Evolutionary conservation across 495 filamentous ascomycete genomes (phyloP).

Genomic region (Rhizodiscina lignyota): DNA sequence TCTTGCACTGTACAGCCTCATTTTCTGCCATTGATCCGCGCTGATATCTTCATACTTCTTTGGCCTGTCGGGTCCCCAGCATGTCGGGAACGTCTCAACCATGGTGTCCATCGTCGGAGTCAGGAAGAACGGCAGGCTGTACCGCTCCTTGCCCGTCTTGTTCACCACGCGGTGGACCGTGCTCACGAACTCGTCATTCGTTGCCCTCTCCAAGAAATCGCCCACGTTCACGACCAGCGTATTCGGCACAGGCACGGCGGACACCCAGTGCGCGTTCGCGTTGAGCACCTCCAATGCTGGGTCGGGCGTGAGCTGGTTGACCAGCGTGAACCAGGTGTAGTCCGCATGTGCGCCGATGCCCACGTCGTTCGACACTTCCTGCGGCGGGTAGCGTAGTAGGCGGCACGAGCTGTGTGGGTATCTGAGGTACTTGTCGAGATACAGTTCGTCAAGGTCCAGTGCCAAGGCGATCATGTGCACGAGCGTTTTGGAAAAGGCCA

Average conservation of each 20-base stretch:
- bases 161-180: slow-evolving; percentile 25
- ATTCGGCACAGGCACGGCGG: slow-evolving; percentile 19
- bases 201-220: slow-evolving; percentile 24
- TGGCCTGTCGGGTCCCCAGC: too few relatives aligned
- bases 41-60: too few relatives aligned
- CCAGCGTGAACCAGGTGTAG: slow-evolving; percentile 25
- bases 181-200: slow-evolving; percentile 22
- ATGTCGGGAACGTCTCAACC: too few relatives aligned
- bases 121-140: slow-evolving; percentile 18
- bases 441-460: too few relatives aligned
- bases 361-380: slow-evolving; percentile 22
- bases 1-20: too few relatives aligned
- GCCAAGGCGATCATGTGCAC: too few relatives aligned
- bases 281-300: slow-evolving; percentile 27
- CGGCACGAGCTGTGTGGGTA: too few relatives aligned
- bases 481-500: too few relatives aligned
- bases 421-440: too few relatives aligned
- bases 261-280: slow-evolving; percentile 22
- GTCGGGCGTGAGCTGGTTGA: slow-evolving; percentile 26
- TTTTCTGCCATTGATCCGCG: too few relatives aligned
- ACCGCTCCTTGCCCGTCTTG: slow-evolving; percentile 14
- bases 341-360: slow-evolving; percentile 24
- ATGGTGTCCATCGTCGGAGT: too few relatives aligned
- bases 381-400: slow-evolving; percentile 28
- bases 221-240: slow-evolving; percentile 29